Evolutionary conservation across 2,329 filamentous ascomycete genomes (phyloP).

Genomic region (Fusarium sp.): DNA sequence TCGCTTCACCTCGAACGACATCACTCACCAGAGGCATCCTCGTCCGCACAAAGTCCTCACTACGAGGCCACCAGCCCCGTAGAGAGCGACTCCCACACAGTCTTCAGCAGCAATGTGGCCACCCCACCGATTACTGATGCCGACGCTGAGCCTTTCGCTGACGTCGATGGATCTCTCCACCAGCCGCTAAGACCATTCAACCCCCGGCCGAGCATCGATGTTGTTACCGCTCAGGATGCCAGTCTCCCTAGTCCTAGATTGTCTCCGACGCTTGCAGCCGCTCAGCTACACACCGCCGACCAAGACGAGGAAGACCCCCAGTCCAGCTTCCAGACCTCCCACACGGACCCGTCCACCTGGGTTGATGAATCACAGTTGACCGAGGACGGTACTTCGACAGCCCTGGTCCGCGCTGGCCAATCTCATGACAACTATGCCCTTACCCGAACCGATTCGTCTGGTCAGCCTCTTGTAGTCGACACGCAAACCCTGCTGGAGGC

Average conservation of each 20-base stretch:
- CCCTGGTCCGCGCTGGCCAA: slow-evolving; percentile 40
- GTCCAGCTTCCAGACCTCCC: slow-evolving; percentile 49
- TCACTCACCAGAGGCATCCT: slow-evolving; percentile 59
- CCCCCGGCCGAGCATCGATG: slow-evolving; percentile 70
- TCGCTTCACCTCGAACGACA: slow-evolving; percentile 56
- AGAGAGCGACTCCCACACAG: slow-evolving; percentile 67
- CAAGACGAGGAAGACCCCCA: slow-evolving; percentile 55
- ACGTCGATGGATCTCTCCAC: slow-evolving; percentile 63
- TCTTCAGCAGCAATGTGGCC: slow-evolving; percentile 74
- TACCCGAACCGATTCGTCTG: slow-evolving; percentile 39
- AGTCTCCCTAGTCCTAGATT: slow-evolving; percentile 94
- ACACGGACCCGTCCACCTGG: slow-evolving; percentile 49
- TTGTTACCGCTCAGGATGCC: slow-evolving; percentile 83
- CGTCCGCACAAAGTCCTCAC: slow-evolving; percentile 51
- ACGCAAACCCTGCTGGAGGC: slow-evolving; percentile 88
- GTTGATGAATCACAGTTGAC: slow-evolving; percentile 57
- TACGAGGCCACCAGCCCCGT: slow-evolving; percentile 65
- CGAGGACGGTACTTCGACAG: slow-evolving; percentile 45
- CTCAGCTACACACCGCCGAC: slow-evolving; percentile 63
- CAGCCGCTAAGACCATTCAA: slow-evolving; percentile 60
- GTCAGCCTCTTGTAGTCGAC: slow-evolving; percentile 70
- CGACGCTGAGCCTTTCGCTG: slow-evolving; percentile 72
- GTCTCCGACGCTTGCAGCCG: slow-evolving; percentile 88
- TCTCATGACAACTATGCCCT: slow-evolving; percentile 43
- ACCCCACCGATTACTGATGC: slow-evolving; percentile 82